Base-by-base conservation (phyloP, 768 basidiomycete species). In the Heimioporus sp. region DNA sequence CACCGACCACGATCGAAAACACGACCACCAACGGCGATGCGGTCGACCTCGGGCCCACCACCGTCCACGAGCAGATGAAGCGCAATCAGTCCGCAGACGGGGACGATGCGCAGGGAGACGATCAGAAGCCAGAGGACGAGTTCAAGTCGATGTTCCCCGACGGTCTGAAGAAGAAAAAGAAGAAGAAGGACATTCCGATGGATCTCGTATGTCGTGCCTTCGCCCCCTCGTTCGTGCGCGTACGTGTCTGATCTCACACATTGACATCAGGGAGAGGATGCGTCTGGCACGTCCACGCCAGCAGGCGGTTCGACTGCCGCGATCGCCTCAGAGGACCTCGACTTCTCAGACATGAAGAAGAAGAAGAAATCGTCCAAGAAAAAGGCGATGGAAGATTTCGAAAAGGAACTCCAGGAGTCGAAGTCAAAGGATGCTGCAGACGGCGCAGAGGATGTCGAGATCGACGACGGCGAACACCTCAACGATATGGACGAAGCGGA, bases 281-380 rank as follows among this genome's bases (percentile, higher is more conserved):
- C 71, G 52, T 83, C 87, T 16, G 86, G 83, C 20, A 74, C 84
- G 24, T 81, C 86, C 0, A 85, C 87, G 13, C 83, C 86, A 16
- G 71, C 69, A 3, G 58, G 60, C 21, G 53, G 52, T 16, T 17
- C 63, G 15, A 30, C 81, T 6, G 89, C 62, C 41, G 61, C 58
- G 12, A 54, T 78, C 51, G 76, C 76, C 5, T 75, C 81, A 11
- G 92, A 89, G 55, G 94, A 94, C 61, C 78, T 95, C 52, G 91
- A 93, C 73, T 98, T 98, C 68, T 92, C 90, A 8, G 96, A 98
- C 67, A 78, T 98, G 69, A 97, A 98, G 77, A 96, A 94, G 79
- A 95, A 95, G 78, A 95, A 93, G 74, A 94, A 94, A 66, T 73
- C 80, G 54, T 86, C 86, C 74, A 96, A 95, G 76, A 98, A 96